phyloP scores from a whole-genome alignment of 139 green algal species.

The Volvox africanus region DNA sequence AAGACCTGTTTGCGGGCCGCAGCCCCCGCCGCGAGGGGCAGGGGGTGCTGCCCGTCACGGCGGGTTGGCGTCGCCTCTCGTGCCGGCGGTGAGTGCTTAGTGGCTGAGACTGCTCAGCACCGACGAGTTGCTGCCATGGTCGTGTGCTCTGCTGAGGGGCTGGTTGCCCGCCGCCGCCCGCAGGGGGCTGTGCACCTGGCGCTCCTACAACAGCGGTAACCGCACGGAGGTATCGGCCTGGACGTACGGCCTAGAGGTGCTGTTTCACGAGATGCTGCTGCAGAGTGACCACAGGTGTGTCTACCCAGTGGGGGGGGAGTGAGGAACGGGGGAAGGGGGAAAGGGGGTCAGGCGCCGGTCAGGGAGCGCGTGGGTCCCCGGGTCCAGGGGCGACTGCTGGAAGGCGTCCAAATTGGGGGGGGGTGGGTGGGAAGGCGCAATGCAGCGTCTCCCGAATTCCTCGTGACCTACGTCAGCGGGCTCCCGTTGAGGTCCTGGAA shows the following conservation, averaged over 20 bases:
- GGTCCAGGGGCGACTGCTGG: background rate
- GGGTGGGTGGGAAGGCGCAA: background rate
- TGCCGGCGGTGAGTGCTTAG: too few relatives aligned
- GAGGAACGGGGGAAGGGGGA: background rate
- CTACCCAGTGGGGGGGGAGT: background rate
- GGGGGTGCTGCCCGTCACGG: too few relatives aligned
- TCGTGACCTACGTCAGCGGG: too few relatives aligned
- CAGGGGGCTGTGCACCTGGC: slow-evolving; percentile 50
- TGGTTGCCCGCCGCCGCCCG: too few relatives aligned
- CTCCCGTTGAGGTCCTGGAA: too few relatives aligned
- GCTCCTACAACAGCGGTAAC: slow-evolving; percentile 31
- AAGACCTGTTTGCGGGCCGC: too few relatives aligned
- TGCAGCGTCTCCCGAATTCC: too few relatives aligned
- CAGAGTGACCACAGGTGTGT: slow-evolving; percentile 64
- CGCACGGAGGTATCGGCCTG: slow-evolving; percentile 3
- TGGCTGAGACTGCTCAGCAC: too few relatives aligned
- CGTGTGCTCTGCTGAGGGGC: too few relatives aligned
- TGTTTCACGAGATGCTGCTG: slow-evolving; percentile 73
- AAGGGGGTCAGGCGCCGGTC: background rate
- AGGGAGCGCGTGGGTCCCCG: background rate
- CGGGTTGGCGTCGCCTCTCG: too few relatives aligned
- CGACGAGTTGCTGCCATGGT: too few relatives aligned
- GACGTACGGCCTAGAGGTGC: slow-evolving; percentile 65
- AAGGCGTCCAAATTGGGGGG: background rate
- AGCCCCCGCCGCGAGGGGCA: too few relatives aligned